phyloP scores from a whole-genome alignment of 192 early-diverging fungal genomes.

The Pilobolus umbonatus region DNA sequence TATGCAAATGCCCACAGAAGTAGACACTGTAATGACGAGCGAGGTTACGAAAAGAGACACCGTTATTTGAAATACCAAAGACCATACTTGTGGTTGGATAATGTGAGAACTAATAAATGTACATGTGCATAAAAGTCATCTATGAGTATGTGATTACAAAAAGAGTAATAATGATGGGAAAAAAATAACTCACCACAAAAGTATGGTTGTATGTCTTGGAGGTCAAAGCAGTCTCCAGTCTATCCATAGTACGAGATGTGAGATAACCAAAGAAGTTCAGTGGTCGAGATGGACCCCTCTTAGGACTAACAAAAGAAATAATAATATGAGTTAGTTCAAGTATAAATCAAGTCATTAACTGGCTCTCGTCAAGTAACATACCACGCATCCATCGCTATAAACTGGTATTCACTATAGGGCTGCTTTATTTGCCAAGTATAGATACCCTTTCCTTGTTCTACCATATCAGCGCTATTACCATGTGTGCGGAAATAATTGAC shows the following conservation, averaged over 20 bases:
- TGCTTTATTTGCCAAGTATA: constrained; percentile 58
- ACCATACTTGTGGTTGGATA: constrained; percentile 78
- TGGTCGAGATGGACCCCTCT: constrained; percentile 69
- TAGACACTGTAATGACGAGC: constrained; percentile 62
- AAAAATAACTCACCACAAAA: constrained; percentile 51
- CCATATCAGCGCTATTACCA: constrained; percentile 35
- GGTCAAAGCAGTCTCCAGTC: constrained; percentile 51
- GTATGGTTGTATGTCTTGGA: constrained; percentile 50
- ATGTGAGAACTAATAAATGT: constrained; percentile 47
- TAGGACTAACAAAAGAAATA: constrained; percentile 37
- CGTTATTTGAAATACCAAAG: constrained; percentile 59
- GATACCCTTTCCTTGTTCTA: constrained; percentile 36
- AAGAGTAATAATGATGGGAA: no score
- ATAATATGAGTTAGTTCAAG: no score
- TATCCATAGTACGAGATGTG: constrained; percentile 68
- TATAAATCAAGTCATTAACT: no score
- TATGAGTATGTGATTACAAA: no score
- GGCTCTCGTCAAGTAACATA: no score
- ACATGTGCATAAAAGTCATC: background rate
- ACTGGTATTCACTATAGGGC: constrained; percentile 73
- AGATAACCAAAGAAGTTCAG: constrained; percentile 91
- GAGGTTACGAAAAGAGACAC: constrained; percentile 54
- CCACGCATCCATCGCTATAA: constrained; percentile 83
- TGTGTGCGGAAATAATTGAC: constrained; percentile 61
- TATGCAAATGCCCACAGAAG: constrained; percentile 84